Conservation (phyloP, 2,329 filamentous ascomycete genomes). For the Curvularia hawaiiensis region DNA sequence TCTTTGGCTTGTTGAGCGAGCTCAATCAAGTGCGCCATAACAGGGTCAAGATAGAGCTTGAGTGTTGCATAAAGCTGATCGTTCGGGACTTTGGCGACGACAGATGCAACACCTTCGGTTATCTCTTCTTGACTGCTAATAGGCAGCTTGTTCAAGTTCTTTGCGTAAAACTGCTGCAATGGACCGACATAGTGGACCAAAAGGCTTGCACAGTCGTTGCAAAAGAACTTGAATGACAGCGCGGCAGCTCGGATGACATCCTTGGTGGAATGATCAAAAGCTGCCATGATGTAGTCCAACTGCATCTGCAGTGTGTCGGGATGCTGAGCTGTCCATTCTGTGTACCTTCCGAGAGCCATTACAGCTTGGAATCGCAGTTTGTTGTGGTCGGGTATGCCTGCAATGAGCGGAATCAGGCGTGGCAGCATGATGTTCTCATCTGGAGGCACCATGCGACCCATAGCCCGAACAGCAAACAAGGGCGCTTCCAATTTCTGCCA, state of each 20-base stretch:
- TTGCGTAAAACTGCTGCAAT: constrained; percentile 90
- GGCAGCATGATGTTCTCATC: constrained; percentile 87
- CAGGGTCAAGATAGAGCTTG: constrained; percentile 91
- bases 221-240: constrained; percentile 95
- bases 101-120: constrained; percentile 91
- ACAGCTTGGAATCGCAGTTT: constrained; percentile 99
- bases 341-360: constrained; percentile 96
- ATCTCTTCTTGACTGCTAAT: constrained; percentile 91
- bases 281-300: constrained; percentile 93
- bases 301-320: constrained; percentile 91
- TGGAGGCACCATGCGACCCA: constrained; percentile 93
- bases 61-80: constrained; percentile 82
- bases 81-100: constrained; percentile 83
- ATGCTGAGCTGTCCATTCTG: constrained; percentile 95
- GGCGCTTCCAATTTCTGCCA: constrained; percentile 98
- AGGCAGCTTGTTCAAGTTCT: constrained; percentile 84
- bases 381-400: constrained; percentile 93
- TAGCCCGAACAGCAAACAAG: constrained; percentile 91
- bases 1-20: constrained; percentile 86
- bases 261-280: constrained; percentile 84
- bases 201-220: constrained; percentile 88
- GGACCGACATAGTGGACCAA: constrained; percentile 83
- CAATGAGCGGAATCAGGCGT: constrained; percentile 89
- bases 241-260: constrained; percentile 93
- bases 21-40: constrained; percentile 82